phyloP scores from a whole-genome alignment of 2,329 filamentous ascomycete species.

The Fusarium pseudograminearum region DNA sequence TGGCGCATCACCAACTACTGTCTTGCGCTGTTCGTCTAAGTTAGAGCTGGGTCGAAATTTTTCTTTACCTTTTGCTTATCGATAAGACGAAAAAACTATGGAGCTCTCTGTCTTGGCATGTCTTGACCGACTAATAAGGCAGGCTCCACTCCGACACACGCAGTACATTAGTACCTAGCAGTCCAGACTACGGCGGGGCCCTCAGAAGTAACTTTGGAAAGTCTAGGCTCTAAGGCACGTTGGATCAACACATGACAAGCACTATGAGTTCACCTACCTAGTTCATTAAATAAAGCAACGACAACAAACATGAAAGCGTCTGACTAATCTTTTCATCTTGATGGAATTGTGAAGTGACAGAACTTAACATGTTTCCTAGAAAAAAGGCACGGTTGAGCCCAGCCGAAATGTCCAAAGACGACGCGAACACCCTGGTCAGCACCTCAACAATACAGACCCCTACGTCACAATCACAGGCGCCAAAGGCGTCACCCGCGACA shows the following conservation, averaged over 20 bases:
- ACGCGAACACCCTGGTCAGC: slow-evolving; percentile 31
- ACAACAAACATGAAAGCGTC: slow-evolving; percentile 20
- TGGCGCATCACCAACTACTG: slow-evolving; percentile 46
- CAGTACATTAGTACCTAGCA: neutral
- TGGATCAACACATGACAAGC: slow-evolving; percentile 41
- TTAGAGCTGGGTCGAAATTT: slow-evolving; percentile 16
- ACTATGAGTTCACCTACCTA: slow-evolving; percentile 15
- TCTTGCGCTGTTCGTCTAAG: slow-evolving; percentile 30
- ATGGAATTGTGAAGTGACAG: slow-evolving; percentile 16
- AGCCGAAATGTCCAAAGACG: slow-evolving; percentile 35
- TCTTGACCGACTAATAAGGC: neutral
- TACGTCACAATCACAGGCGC: slow-evolving; percentile 49
- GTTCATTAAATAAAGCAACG: slow-evolving; percentile 21
- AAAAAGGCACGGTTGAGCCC: slow-evolving; percentile 52
- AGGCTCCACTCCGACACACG: slow-evolving; percentile 8
- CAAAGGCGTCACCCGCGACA: slow-evolving; percentile 39
- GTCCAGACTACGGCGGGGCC: slow-evolving; percentile 14
- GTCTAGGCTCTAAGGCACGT: slow-evolving; percentile 28
- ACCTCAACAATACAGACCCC: slow-evolving; percentile 32
- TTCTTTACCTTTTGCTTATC: slow-evolving; percentile 24
- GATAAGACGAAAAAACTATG: slow-evolving; percentile 27
- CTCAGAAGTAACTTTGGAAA: slow-evolving; percentile 5
- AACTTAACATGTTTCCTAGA: slow-evolving; percentile 49
- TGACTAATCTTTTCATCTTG: slow-evolving; percentile 3
- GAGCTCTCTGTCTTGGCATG: slow-evolving; percentile 6